A percentile compares a stretch with the other conserved stretches of the same genome.
Evolutionary conservation across 1,139 yeast species (phyloP).

Genomic region (Kodamaea fungicola): DNA sequence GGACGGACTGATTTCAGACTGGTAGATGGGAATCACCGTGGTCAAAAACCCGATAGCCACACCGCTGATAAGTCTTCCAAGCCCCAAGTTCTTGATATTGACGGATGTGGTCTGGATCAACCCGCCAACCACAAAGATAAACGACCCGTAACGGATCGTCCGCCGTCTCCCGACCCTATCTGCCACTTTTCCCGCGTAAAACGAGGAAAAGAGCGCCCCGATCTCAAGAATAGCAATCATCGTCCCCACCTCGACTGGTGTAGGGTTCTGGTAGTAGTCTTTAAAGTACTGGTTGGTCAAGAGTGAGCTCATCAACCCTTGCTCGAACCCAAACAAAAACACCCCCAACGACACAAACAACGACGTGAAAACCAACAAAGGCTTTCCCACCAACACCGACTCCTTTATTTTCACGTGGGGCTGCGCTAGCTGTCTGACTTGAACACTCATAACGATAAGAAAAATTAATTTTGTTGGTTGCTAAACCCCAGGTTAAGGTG

Average conservation of each 20-base stretch:
- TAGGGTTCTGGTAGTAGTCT: constrained; percentile 67
- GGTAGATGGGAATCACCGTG: constrained; percentile 95
- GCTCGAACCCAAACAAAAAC: constrained; percentile 60
- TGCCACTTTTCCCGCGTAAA: constrained; percentile 72
- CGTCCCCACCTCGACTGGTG: constrained; percentile 66
- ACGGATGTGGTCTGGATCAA: constrained; percentile 60
- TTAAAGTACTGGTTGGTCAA: constrained; percentile 71
- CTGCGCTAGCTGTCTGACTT: constrained; percentile 10
- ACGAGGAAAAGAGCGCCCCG: constrained; percentile 79
- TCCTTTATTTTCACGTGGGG: constrained; percentile 37
- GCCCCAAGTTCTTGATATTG: constrained; percentile 49
- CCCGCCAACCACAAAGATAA: constrained; percentile 81
- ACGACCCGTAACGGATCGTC: constrained; percentile 79
- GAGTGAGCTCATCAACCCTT: constrained; percentile 58
- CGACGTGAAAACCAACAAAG: constrained; percentile 53
- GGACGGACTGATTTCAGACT: constrained; percentile 87
- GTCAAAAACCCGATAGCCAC: constrained; percentile 85
- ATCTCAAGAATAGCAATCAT: constrained; percentile 82
- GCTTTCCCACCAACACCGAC: constrained; percentile 48
- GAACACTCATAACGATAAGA: not conserved
- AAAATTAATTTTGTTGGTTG: too few relatives aligned
- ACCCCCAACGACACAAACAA: constrained; percentile 60
- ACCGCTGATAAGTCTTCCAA: constrained; percentile 81
- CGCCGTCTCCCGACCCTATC: constrained; percentile 78
- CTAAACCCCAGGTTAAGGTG: too few relatives aligned